Percentiles rank a stretch among this genome's conserved stretches.
phyloP scores from a whole-genome alignment of 768 basidiomycete species.

The Tulasnella sp. region DNA sequence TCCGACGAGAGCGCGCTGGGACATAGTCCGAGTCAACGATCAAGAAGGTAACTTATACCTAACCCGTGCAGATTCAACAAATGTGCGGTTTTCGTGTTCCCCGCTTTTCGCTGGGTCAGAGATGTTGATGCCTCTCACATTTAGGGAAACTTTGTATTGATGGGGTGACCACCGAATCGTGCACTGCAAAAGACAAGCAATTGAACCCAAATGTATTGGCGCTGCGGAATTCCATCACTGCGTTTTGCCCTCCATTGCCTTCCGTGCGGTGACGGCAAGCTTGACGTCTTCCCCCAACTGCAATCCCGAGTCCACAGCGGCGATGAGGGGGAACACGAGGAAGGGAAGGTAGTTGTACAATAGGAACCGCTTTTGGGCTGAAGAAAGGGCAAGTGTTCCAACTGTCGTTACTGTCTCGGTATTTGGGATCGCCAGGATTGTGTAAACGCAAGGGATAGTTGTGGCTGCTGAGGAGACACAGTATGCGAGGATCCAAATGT shows the following conservation, averaged over 20 bases:
- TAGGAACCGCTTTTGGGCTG: neutral
- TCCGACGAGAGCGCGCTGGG: conserved; percentile 3
- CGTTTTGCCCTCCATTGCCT: neutral
- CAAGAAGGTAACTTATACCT: conserved; percentile 2
- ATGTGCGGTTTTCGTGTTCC: no score
- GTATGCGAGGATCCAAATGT: neutral
- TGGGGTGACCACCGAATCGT: neutral
- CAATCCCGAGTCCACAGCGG: neutral
- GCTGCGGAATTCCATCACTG: neutral
- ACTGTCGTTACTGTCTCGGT: neutral
- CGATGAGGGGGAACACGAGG: neutral
- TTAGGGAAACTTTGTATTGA: no score
- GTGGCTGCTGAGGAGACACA: neutral
- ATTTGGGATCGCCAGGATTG: neutral
- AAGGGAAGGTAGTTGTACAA: neutral
- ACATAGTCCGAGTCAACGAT: conserved; percentile 15
- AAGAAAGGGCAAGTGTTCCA: neutral
- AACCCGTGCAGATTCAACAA: conserved; percentile 8
- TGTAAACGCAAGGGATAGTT: neutral
- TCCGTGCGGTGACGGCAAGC: neutral
- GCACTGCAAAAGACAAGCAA: no score
- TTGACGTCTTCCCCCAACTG: neutral
- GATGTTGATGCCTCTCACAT: no score
- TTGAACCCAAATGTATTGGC: neutral
- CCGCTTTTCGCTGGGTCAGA: no score